These are phyloP conservation scores for Thinopyrum elongatum DNA, from an alignment of 176 grass and related monocot species.

Conservation along the genomic window DNA sequence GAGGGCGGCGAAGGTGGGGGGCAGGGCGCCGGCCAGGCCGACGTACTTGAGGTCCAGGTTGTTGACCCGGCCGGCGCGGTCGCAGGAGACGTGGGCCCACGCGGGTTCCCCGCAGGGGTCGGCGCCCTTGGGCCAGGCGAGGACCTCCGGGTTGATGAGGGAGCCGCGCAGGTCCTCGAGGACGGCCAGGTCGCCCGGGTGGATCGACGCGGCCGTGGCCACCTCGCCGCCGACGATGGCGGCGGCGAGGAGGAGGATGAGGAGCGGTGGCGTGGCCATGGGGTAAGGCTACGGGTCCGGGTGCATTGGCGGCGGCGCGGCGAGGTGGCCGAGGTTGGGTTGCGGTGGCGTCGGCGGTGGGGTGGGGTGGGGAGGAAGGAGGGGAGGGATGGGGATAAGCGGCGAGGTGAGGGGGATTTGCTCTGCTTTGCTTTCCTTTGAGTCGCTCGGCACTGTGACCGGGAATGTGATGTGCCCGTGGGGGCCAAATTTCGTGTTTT, in stretches of 20 bases:
- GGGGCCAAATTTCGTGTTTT: too few relatives aligned
- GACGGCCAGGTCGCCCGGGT: conserved; percentile 54
- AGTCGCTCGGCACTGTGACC: too few relatives aligned
- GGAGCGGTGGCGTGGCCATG: neutral
- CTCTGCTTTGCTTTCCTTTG: too few relatives aligned
- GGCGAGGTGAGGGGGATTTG: too few relatives aligned
- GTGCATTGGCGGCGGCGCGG: conserved; percentile 51
- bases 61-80: conserved; percentile 49
- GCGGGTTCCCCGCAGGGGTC: conserved; percentile 58
- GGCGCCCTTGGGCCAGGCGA: conserved; percentile 45
- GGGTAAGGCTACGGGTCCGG: neutral
- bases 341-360: too few relatives aligned
- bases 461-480: too few relatives aligned
- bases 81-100: conserved; percentile 74
- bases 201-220: neutral
- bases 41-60: conserved; percentile 74
- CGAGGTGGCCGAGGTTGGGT: neutral
- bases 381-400: too few relatives aligned
- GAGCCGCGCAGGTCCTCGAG: conserved; percentile 49
- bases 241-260: neutral
- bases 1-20: conserved; percentile 33
- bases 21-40: conserved; percentile 38
- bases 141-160: conserved; percentile 46
- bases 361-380: too few relatives aligned
- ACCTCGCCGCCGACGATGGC: neutral